Evolutionary conservation across 2,329 filamentous ascomycete genomes (phyloP).

Genomic region (Penicillium sclerotigenum): DNA sequence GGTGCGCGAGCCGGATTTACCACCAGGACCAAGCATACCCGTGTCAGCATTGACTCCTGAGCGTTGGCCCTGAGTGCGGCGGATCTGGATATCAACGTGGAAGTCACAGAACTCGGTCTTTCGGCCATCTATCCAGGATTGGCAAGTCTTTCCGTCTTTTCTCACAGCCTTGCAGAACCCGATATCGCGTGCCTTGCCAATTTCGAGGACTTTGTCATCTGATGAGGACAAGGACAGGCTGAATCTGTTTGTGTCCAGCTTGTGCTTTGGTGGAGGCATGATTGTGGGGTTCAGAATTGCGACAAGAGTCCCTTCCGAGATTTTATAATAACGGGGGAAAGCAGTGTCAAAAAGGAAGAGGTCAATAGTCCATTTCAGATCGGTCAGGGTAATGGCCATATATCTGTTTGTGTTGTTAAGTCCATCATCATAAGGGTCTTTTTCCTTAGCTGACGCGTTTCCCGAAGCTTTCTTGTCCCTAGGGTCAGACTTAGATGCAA

Average conservation of each 20-base stretch:
- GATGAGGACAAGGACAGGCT: constrained; percentile 80
- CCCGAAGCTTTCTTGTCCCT: constrained; percentile 55
- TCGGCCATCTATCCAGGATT: constrained; percentile 79
- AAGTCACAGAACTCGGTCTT: constrained; percentile 91
- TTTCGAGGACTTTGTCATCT: constrained; percentile 83
- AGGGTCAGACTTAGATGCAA: constrained; percentile 85
- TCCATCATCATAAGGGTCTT: constrained; percentile 50
- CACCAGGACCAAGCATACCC: constrained; percentile 46
- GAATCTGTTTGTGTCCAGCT: constrained; percentile 77
- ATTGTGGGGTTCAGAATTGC: constrained; percentile 89
- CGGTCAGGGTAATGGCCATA: constrained; percentile 85
- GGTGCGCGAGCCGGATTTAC: constrained; percentile 43
- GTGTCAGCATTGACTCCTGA: constrained; percentile 76
- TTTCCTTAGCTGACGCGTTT: constrained; percentile 39
- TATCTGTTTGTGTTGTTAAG: constrained; percentile 70
- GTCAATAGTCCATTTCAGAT: constrained; percentile 86
- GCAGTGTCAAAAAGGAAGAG: constrained; percentile 88
- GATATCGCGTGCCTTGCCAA: constrained; percentile 79
- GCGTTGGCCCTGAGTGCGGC: constrained; percentile 64
- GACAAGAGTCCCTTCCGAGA: constrained; percentile 85
- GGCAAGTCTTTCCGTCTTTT: constrained; percentile 78
- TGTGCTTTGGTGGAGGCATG: constrained; percentile 77
- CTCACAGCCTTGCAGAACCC: constrained; percentile 83
- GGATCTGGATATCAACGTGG: constrained; percentile 78
- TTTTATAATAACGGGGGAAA: constrained; percentile 89